A percentile compares a stretch with the other conserved stretches of the same genome.
These are phyloP conservation scores for Bocquillonia castaneifolia DNA, from an alignment of 441 rosid species.

Conservation along the genomic window DNA sequence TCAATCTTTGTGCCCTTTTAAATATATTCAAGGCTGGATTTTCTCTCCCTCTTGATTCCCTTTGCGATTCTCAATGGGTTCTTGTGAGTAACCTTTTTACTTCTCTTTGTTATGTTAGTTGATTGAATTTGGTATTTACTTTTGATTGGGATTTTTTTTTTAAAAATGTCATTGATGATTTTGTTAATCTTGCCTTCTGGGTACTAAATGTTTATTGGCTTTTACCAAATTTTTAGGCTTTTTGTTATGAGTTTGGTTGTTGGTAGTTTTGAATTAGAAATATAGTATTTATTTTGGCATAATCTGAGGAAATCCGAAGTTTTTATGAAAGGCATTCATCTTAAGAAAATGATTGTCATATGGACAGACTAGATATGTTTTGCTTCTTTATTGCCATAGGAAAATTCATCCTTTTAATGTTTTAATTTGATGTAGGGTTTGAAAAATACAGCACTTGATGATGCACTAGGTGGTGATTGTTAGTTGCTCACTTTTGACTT, in stretches of 20 bases:
- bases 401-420: neutral
- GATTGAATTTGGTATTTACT: neutral
- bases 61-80: slow-evolving; percentile 46
- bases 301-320: no score
- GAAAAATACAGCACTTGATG: neutral
- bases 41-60: slow-evolving; percentile 4
- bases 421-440: neutral
- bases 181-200: neutral
- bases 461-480: neutral
- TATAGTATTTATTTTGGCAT: no score
- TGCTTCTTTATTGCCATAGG: no score
- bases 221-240: neutral
- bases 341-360: no score
- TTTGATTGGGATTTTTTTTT: neutral
- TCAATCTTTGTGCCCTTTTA: neutral
- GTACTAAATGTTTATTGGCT: no score
- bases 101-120: neutral
- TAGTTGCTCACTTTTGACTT: neutral
- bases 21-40: slow-evolving; percentile 7
- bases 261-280: no score
- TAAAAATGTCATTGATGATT: neutral
- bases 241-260: neutral
- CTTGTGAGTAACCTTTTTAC: slow-evolving; percentile 45
- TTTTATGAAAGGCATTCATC: no score
- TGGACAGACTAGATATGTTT: no score